Evolutionary conservation across 2,329 filamentous ascomycete genomes (phyloP), one percentile per base, ranked within the genome.

Genomic region (Reticulascus tulasneorum): DNA sequence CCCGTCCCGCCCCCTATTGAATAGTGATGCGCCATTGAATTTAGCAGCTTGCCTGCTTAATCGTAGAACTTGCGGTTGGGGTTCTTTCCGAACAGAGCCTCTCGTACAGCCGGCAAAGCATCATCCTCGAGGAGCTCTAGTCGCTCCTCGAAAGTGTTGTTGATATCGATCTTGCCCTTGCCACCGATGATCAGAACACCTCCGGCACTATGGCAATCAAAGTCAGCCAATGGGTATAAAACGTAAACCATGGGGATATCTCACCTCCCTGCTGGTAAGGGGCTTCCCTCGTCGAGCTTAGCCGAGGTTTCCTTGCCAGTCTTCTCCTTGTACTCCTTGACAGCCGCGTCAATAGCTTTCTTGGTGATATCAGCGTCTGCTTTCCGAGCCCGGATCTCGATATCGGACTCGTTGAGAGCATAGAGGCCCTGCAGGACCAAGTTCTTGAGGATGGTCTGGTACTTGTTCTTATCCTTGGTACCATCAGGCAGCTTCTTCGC

Each of bases 141-240:
- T 49, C 93, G 82, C 59, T 94, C 86, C 60, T 97, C 93, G 51
- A 97, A 86, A 37, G 93, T 97, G 73, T 98, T 97, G 77, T 96
- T 90, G 64, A 98, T 91, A 55, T 95, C 89, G 60, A 98, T 97
- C 75, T 91, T 96, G 60, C 93, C 93, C 47, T 74, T 75, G 49
- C 85, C 83, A 47, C 90, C 88, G 37, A 94, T 66, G 47, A 98
- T 80, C 40, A 77, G 62, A 39, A 94, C 74, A 53, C 93, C 93
- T 42, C 93, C 93, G 42, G 89, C 75, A 54, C 93, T 97, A 50
- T 44, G 33, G 20, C 6, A 35, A 33, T 42, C 29, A 19, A 7
- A 8, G 9, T 20, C 8, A 11, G 6, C 15, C 16, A 13, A 3
- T 21, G 18, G 19, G 9, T 17, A 29, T 10, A 20, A 11, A 10